Conservation (phyloP, 1,139 yeast species). For the Yamadazyma atlantica region DNA sequence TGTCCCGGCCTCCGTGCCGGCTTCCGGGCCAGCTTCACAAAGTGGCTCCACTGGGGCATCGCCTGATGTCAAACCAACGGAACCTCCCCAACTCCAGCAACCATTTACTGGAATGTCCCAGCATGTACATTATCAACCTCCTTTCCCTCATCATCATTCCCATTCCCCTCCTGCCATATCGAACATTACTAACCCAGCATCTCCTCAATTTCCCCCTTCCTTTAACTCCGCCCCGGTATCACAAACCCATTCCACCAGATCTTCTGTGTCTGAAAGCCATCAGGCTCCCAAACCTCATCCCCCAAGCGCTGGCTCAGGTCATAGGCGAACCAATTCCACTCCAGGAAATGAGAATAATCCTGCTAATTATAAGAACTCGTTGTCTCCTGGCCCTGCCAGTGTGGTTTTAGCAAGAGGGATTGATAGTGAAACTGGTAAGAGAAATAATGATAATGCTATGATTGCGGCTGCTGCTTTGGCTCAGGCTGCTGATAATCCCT, state of each 20-base stretch:
- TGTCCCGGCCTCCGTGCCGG: slow-evolving; percentile 2
- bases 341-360: slow-evolving; percentile 16
- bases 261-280: slow-evolving; percentile 12
- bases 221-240: slow-evolving; percentile 6
- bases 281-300: neutral
- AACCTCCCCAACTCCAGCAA: neutral
- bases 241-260: slow-evolving; percentile 10
- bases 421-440: slow-evolving; percentile 21
- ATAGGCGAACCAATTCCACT: slow-evolving; percentile 26
- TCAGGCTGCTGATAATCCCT: slow-evolving; percentile 67
- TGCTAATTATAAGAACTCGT: slow-evolving; percentile 2
- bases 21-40: neutral
- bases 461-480: slow-evolving; percentile 74
- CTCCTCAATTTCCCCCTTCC: slow-evolving; percentile 1
- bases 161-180: slow-evolving; percentile 5
- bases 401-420: slow-evolving; percentile 50
- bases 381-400: slow-evolving; percentile 21
- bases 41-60: neutral
- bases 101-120: no score
- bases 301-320: no score
- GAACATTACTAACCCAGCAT: neutral
- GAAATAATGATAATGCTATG: slow-evolving; percentile 47
- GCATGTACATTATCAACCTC: neutral
- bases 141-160: slow-evolving; percentile 4
- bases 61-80: neutral